Conservation (phyloP, 768 basidiomycete genomes). For the Chlorophyllum brunneum region DNA sequence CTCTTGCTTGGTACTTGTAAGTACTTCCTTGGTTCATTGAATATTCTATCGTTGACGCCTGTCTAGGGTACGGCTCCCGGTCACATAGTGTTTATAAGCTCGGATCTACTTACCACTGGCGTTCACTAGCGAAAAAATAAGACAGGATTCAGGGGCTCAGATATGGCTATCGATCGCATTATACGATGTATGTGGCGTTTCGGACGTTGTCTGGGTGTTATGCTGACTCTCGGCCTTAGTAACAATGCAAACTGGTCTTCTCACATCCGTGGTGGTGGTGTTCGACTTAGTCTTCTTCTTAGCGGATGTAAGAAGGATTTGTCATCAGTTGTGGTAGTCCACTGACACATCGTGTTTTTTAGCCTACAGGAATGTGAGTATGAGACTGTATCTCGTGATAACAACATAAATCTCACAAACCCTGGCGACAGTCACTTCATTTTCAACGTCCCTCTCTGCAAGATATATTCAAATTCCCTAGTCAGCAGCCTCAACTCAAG, state of each 20-base stretch:
- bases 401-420: neutral
- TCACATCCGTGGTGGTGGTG: conserved; percentile 30
- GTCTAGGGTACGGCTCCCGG: neutral
- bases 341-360: neutral
- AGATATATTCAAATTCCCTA: neutral
- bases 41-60: neutral
- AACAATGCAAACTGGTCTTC: conserved; percentile 33
- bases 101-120: neutral
- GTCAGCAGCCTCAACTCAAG: neutral
- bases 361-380: neutral
- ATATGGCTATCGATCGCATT: conserved; percentile 38
- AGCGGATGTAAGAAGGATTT: conserved; percentile 16
- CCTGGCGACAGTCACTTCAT: neutral
- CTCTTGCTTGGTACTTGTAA: conserved; percentile 42
- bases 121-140: conserved; percentile 31
- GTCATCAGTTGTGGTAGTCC: neutral
- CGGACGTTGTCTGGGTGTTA: neutral
- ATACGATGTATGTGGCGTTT: conserved; percentile 32
- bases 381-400: too few relatives aligned
- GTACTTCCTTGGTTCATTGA: neutral
- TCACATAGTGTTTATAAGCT: neutral
- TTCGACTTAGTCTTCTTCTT: conserved; percentile 31
- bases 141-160: conserved; percentile 38
- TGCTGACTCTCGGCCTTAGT: conserved; percentile 17
- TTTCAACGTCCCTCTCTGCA: neutral